Evolutionary conservation across 495 filamentous ascomycete species (phyloP), one percentile per base, ranked within the genome.

Genomic region (Haplographium delicatum): DNA sequence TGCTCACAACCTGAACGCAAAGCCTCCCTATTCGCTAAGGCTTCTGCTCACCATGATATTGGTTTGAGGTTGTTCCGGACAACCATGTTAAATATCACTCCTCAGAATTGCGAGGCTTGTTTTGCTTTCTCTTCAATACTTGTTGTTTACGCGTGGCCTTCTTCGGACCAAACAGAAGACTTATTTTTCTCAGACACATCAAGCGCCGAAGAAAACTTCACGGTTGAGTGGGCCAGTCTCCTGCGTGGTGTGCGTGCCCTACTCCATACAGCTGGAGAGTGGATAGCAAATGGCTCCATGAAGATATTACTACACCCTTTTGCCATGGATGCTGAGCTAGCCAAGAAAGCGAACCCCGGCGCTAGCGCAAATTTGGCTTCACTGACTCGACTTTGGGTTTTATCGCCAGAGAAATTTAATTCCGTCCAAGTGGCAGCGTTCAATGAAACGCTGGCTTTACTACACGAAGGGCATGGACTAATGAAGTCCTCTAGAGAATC

Each of bases 51-150:
- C 38, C 49, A 52, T 27, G 40, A 23, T 1, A 38, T 27, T 20
- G 39, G 25, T 23, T 16, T 44, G 41, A 11, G 10, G 16, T 26
- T 45, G 35, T 52, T 35, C 20, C 16, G 25, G 13, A 7, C n/a
- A 7, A 34, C 39, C 20, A 13, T 37, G 2, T 18, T 33, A 3
- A 31, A 23, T 18, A 41, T 44, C 18, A 45, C n/a, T 15, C 15
- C 19, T n/a, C 3, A 28, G 9, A 45, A 52, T 19, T 37, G 49
- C 18, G 19, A 52, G 13, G 49, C 49, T 45, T 52, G 49, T 20
- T 44, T 28, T 37, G 39, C 41, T 8, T 52, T 52, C 20, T 23
- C 19, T 9, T 9, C 31, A 15, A 3, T 52, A 15, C 26, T 52
- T n/a, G 31, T 34, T 28, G 30, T 27, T 13, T 52, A 44, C 16